Percentiles rank a stretch among this genome's conserved stretches.
Conservation (phyloP, 805 yeast genomes). For the Candida boleticola region DNA sequence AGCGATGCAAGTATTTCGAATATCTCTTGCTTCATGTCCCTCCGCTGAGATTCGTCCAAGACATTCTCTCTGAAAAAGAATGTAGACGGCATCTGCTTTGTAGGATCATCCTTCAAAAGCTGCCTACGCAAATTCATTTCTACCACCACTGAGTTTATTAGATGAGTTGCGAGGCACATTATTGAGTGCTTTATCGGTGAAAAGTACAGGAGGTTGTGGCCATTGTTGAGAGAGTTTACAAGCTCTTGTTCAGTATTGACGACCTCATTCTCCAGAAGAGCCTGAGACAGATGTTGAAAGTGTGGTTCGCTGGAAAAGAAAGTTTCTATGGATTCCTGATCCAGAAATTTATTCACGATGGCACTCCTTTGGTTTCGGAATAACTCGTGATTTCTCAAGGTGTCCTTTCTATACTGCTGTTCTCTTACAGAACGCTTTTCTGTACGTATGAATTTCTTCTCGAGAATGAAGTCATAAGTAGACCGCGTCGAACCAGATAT, state of each 20-base stretch:
- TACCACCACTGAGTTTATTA: slow-evolving; percentile 23
- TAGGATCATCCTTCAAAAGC: slow-evolving; percentile 10
- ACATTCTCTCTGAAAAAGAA: slow-evolving; percentile 16
- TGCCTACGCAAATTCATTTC: slow-evolving; percentile 26
- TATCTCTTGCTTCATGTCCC: slow-evolving; percentile 15
- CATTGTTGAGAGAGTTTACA: slow-evolving; percentile 1
- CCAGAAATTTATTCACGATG: slow-evolving; percentile 1
- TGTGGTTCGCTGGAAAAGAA: too few relatives aligned
- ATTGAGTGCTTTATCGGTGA: slow-evolving; percentile 5
- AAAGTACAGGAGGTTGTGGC: slow-evolving; percentile 3
- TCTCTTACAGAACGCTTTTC: slow-evolving; percentile 6
- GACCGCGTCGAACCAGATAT: too few relatives aligned
- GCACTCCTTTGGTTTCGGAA: slow-evolving; percentile 7
- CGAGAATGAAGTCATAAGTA: too few relatives aligned
- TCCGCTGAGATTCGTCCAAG: slow-evolving; percentile 16
- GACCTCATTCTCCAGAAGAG: too few relatives aligned
- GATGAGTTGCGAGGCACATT: slow-evolving; percentile 7
- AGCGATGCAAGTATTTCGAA: slow-evolving; percentile 11
- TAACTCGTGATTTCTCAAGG: slow-evolving; percentile 8
- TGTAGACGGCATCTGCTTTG: slow-evolving; percentile 1
- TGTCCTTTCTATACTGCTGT: slow-evolving; percentile 9
- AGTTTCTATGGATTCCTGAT: slow-evolving; percentile 9
- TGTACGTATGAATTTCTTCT: slow-evolving; percentile 5
- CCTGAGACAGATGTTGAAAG: too few relatives aligned
- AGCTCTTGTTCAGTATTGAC: slow-evolving; percentile 4